Evolutionary conservation across 805 yeast genomes (phyloP), one percentile per base, ranked within the genome.

Genomic region (Metschnikowia kunwiensis): DNA sequence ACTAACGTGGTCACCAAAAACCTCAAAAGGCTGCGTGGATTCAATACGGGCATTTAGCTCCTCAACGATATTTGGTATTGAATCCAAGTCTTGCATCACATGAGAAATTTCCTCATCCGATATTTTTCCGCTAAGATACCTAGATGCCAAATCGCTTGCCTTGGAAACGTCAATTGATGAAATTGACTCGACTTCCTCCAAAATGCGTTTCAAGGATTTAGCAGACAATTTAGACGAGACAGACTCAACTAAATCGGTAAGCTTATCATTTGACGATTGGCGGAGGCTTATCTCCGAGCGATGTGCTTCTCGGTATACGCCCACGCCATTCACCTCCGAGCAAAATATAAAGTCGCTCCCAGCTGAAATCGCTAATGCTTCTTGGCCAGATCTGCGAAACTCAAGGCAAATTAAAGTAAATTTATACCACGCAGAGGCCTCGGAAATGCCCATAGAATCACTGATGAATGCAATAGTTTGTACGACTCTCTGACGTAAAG

Each of bases 391-490:
- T 40, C 74, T 81, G 40, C 72, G 74, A 35, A 84, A 67, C 50
- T 88, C 96, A 38, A 74, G 75, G 53, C 95, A 81, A 17, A 88
- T 65, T 2, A 85, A 70, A 40, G 79, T 82, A 39, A 89, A 73
- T 42, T 81, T 77, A 22, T 74, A 65, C 84, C 95, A 80, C 48
- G 80, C 80, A 20, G 70, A 70, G 31, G 65, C 65, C 2, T 61
- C 57, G 23, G 60, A 55, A 27, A 58, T 61, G 20, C 58, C 60
- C 22, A 47, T 32, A 13, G 44, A 35, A 30, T 45, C 16, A 29
- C 50, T 46, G 13, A 42, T 32, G 7, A 30, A 18, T 11, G 30
- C 23, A 2, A 48, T 28, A 1, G 41, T 33, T 11, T 28, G 27
- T 6, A 7, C 12, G 44, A 66, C 34, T 54, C 53, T 25, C 45